phyloP scores from a whole-genome alignment of 768 basidiomycete genomes.

The Macrocybe gigantea region DNA sequence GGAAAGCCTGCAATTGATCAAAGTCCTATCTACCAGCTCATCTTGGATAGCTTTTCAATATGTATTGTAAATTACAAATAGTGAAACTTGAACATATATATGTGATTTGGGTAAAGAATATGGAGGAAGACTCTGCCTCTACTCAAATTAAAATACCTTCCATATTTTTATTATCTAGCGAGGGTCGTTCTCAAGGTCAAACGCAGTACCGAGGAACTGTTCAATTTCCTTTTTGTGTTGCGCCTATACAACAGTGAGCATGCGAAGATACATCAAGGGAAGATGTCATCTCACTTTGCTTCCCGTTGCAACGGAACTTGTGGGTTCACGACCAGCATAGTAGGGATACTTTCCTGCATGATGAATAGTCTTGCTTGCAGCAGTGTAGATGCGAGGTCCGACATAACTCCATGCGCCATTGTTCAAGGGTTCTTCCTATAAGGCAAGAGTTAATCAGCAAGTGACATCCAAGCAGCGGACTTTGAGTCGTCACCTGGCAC shows the following conservation, averaged over 20 bases:
- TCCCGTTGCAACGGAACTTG: conserved; percentile 87
- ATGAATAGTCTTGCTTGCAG: conserved; percentile 84
- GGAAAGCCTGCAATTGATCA: too few relatives aligned
- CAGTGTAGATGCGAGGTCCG: conserved; percentile 88
- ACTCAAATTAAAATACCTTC: too few relatives aligned
- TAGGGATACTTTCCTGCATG: conserved; percentile 88
- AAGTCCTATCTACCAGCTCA: too few relatives aligned
- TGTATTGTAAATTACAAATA: too few relatives aligned
- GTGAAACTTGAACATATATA: too few relatives aligned
- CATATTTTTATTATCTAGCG: too few relatives aligned
- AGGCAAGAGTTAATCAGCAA: conserved; percentile 5
- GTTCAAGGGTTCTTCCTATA: conserved; percentile 89
- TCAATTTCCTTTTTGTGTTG: conserved; percentile 93
- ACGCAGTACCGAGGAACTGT: conserved; percentile 59
- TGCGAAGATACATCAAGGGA: conserved; percentile 4
- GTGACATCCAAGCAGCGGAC: not conserved
- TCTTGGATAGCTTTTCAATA: too few relatives aligned
- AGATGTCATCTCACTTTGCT: conserved; percentile 57
- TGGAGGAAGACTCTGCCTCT: too few relatives aligned
- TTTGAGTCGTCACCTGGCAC: conserved; percentile 62
- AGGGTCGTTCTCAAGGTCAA: conserved; percentile 24
- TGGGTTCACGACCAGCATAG: conserved; percentile 91
- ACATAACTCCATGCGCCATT: conserved; percentile 98
- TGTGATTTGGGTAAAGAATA: too few relatives aligned
- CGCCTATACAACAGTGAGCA: conserved; percentile 30